These are phyloP conservation scores for Xylariaceae sp. DNA, from an alignment of 2,329 filamentous ascomycete species.

Conservation along the genomic window DNA sequence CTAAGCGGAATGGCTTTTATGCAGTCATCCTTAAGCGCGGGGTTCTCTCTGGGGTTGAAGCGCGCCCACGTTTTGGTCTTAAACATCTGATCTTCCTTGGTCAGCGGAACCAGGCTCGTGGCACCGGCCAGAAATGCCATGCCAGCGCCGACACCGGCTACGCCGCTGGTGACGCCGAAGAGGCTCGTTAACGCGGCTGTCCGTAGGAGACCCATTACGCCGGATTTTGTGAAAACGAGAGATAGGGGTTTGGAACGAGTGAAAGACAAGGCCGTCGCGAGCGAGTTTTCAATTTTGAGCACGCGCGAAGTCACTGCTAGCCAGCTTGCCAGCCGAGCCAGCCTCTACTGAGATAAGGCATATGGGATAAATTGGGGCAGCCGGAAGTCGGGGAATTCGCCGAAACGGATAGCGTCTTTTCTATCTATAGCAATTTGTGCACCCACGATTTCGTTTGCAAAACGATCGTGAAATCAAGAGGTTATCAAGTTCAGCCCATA, in stretches of 20 bases:
- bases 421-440: too few species aligned
- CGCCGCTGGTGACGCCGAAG: conserved; percentile 44
- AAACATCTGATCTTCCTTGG: conserved; percentile 59
- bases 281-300: too few species aligned
- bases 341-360: too few species aligned
- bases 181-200: conserved; percentile 40
- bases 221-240: not conserved
- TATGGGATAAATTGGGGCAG: conserved; percentile 14
- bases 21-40: conserved; percentile 60
- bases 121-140: conserved; percentile 49
- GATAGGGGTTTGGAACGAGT: not conserved
- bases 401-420: too few species aligned
- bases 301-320: too few species aligned
- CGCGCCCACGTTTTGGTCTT: conserved; percentile 51
- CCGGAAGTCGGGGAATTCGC: conserved; percentile 14
- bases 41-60: conserved; percentile 61
- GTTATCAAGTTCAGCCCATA: too few species aligned
- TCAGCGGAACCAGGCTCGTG: conserved; percentile 54
- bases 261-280: not conserved
- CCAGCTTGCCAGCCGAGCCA: too few species aligned
- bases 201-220: conserved; percentile 49
- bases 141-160: conserved; percentile 46
- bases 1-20: conserved; percentile 58
- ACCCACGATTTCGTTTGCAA: too few species aligned
- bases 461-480: too few species aligned